A percentile compares a stretch with the other conserved stretches of the same genome.
phyloP scores from a whole-genome alignment of 2,329 filamentous ascomycete genomes.

The Penicillium frequentans region DNA sequence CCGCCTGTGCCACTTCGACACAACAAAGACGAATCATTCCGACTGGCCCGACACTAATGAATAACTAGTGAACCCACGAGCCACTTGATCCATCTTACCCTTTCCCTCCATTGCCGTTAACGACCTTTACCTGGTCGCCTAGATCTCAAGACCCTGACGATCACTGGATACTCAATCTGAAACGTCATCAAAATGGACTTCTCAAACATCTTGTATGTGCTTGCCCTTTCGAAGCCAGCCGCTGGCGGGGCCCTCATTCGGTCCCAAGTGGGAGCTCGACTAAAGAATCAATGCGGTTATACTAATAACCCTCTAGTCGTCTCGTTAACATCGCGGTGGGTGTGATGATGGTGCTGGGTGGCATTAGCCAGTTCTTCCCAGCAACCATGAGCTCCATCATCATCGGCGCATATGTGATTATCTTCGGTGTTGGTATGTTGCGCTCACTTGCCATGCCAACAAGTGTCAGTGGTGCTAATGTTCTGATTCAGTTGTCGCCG shows the following conservation, averaged over 20 bases:
- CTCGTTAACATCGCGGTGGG: constrained; percentile 90
- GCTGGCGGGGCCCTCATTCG: neutral
- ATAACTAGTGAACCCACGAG: constrained; percentile 7
- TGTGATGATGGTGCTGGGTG: constrained; percentile 83
- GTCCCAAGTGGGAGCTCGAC: neutral
- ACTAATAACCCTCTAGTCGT: constrained; percentile 61
- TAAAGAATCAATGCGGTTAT: too few relatives aligned
- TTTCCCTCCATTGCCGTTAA: neutral
- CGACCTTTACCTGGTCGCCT: neutral
- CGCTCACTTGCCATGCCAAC: neutral
- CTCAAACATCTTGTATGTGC: constrained; percentile 63
- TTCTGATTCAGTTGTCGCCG: constrained; percentile 58
- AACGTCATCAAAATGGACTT: constrained; percentile 69
- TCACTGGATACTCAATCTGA: neutral
- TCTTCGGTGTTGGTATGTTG: constrained; percentile 79
- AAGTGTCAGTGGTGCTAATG: neutral
- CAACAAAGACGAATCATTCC: neutral
- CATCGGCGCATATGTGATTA: constrained; percentile 80
- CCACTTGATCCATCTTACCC: neutral
- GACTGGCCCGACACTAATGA: constrained; percentile 1
- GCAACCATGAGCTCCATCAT: constrained; percentile 63
- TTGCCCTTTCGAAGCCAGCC: neutral
- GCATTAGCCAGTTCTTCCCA: constrained; percentile 54
- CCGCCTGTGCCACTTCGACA: neutral
- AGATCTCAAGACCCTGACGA: constrained; percentile 8